Conservation (phyloP, 768 basidiomycete genomes). For the Lactarius vividus region DNA sequence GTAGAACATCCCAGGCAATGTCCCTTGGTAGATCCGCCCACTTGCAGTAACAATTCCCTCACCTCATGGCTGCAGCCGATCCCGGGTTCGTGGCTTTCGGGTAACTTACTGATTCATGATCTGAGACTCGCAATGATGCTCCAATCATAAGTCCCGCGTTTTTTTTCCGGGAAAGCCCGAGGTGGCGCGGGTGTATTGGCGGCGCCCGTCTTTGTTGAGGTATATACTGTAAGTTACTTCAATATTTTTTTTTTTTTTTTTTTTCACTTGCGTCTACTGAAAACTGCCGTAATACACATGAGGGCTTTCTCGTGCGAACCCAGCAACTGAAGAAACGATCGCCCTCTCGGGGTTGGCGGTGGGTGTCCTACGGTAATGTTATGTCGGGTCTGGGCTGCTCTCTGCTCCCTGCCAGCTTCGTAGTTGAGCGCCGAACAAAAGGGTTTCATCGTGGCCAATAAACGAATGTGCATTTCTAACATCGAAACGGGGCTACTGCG, state of each 20-base stretch:
- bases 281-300: not conserved
- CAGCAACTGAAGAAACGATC: not conserved
- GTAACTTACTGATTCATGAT: not conserved
- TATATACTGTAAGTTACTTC: not conserved
- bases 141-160: not conserved
- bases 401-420: not conserved
- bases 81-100: not conserved
- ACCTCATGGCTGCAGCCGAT: not conserved
- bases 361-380: not conserved
- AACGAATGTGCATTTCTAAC: not conserved
- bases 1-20: not conserved
- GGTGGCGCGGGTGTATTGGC: not conserved
- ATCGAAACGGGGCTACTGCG: not conserved
- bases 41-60: not conserved
- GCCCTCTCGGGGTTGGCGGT: not conserved
- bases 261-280: not conserved
- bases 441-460: not conserved
- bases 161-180: constrained; percentile 7
- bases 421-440: not conserved
- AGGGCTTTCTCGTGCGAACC: not conserved
- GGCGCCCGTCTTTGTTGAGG: not conserved
- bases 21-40: constrained; percentile 3
- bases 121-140: not conserved
- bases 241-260: not conserved
- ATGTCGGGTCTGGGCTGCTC: not conserved